Conservation (phyloP, 2,329 filamentous ascomycete genomes). For the Parascedosporium putredinis region DNA sequence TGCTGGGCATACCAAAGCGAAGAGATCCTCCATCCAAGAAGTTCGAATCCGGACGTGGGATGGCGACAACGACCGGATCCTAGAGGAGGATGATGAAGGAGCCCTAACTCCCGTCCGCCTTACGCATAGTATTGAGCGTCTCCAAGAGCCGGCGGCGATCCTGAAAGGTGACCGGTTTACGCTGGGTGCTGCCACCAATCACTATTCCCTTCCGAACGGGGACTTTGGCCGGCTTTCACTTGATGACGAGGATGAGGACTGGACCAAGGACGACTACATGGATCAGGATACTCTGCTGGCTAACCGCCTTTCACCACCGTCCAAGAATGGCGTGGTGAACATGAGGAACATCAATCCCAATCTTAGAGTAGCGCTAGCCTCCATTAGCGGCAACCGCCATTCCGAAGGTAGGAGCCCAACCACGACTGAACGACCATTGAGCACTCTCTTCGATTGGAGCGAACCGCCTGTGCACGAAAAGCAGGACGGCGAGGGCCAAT, state of each 20-base stretch:
- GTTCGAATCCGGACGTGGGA: slow-evolving; percentile 46
- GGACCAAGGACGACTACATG: slow-evolving; percentile 46
- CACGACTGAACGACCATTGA: slow-evolving; percentile 41
- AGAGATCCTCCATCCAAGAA: slow-evolving; percentile 48
- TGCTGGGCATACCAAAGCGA: slow-evolving; percentile 39
- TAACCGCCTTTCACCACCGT: slow-evolving; percentile 48
- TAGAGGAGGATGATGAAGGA: slow-evolving; percentile 55
- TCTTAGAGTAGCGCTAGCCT: slow-evolving; percentile 42
- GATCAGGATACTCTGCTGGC: slow-evolving; percentile 41
- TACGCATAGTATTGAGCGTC: slow-evolving; percentile 18
- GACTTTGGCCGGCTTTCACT: slow-evolving; percentile 43
- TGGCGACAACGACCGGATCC: slow-evolving; percentile 40
- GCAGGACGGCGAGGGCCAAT: slow-evolving; percentile 43
- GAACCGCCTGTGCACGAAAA: slow-evolving; percentile 56
- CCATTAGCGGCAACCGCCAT: slow-evolving; percentile 35
- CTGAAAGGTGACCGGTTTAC: neutral
- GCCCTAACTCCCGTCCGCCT: slow-evolving; percentile 38
- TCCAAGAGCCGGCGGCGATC: neutral
- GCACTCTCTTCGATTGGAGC: slow-evolving; percentile 71
- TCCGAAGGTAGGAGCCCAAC: slow-evolving; percentile 16
- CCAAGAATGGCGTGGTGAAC: slow-evolving; percentile 39
- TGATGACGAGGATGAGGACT: slow-evolving; percentile 54
- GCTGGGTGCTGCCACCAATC: slow-evolving; percentile 16
- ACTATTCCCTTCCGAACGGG: slow-evolving; percentile 22
- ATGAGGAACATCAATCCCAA: slow-evolving; percentile 42